Base-by-base conservation (phyloP, 495 filamentous ascomycete species). In the Penicillium roqueforti region DNA sequence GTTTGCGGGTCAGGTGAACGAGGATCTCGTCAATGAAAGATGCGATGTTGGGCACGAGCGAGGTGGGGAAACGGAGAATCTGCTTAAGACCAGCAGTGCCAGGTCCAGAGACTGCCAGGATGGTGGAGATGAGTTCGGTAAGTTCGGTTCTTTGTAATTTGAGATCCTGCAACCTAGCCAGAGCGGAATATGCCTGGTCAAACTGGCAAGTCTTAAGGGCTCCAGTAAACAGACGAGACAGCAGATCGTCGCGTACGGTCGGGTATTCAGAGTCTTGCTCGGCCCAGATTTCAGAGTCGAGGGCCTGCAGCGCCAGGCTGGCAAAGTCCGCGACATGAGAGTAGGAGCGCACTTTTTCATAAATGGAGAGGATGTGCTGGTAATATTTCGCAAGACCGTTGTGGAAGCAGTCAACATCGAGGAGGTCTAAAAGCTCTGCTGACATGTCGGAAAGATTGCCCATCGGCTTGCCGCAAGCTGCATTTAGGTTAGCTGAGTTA, bases 291-390 rank as follows among this genome's bases (percentile, higher is more conserved):
- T 74, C 69, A 23, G 67, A 67, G 20, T 75, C 72, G 39, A 76
- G 61, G 52, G 87, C 85, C 60, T 92, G 83, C 39, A 97, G 73
- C 20, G 89, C 87, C 25, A 92, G 75, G 37, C 84, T 80, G 31
- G 92, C 85, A 68, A 97, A 96, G 54, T 95, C 89, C 6, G 87
- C 81, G 44, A 91, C 88, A 66, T 86, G 87, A 4, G 87, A 86
- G 60, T 87, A 87, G 4, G 82, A 82, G 45, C 84, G 85, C 42
- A 80, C 79, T 60, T 83, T 79, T 57, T 96, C 91, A 65, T 87
- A 97, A 7, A 98, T 77, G 20, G 80, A 78, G 14, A 89, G 79
- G 53, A 97, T 80, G 68, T 98, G 95, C 39, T 86, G 80, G 65
- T 92, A 95, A 68, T 96, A 97, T 48, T 83, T 81, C 4, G 89